These are phyloP conservation scores for Phytophthora macrochlamydospora DNA, from an alignment of 352 stramenopile genomes.

Conservation along the genomic window DNA sequence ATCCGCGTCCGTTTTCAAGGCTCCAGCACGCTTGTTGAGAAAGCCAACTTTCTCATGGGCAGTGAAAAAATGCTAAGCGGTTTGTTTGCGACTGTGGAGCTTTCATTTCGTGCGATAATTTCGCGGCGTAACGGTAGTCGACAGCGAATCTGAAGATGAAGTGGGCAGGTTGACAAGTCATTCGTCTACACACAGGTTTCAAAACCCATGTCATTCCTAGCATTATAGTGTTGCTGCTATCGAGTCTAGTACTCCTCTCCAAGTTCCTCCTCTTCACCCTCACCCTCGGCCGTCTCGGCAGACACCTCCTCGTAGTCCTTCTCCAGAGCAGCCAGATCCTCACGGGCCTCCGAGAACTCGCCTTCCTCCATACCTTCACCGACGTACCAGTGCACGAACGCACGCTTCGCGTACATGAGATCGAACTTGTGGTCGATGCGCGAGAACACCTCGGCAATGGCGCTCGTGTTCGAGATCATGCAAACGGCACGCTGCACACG, in stretches of 20 bases:
- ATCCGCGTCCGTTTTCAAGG: slow-evolving; percentile 9
- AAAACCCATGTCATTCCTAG: not conserved
- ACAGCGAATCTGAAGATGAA: too few relatives aligned
- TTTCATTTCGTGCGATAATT: too few relatives aligned
- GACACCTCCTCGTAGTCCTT: slow-evolving; percentile 99
- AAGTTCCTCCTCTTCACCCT: slow-evolving; percentile 94
- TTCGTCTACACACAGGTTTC: too few relatives aligned
- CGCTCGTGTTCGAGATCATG: slow-evolving; percentile 99
- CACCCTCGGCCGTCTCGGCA: slow-evolving; percentile 96
- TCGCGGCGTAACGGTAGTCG: too few relatives aligned
- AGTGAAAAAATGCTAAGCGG: too few relatives aligned
- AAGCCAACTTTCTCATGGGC: too few relatives aligned
- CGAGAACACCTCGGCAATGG: slow-evolving; percentile 97
- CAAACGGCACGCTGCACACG: slow-evolving; percentile 97
- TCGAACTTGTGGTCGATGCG: slow-evolving; percentile 99
- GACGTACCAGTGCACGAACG: slow-evolving; percentile 99
- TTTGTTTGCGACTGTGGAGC: too few relatives aligned
- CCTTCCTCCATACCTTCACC: slow-evolving; percentile 99
- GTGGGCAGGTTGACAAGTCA: too few relatives aligned
- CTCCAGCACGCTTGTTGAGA: not conserved
- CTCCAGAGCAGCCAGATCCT: slow-evolving; percentile 78
- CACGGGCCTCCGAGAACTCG: slow-evolving; percentile 99
- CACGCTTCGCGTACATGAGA: slow-evolving; percentile 99
- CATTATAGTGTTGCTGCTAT: not conserved
- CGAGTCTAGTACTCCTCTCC: slow-evolving; percentile 84